phyloP scores from a whole-genome alignment of 192 early-diverging fungal genomes.

The Coemansia sp. region DNA sequence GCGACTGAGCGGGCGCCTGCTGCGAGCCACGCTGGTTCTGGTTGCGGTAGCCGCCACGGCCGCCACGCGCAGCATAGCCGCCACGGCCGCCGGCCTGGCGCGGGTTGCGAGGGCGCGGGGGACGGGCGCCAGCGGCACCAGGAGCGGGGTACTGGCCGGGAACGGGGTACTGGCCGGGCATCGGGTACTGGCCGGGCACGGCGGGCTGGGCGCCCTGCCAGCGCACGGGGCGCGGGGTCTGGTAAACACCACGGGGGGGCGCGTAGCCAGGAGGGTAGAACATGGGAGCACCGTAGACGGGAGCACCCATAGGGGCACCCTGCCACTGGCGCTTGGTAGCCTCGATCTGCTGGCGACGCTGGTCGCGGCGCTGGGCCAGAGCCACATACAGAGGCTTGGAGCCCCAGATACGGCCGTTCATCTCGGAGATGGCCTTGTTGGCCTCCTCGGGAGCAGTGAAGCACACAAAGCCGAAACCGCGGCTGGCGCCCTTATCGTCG shows the following conservation, averaged over 20 bases:
- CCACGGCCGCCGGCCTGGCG: constrained; percentile 46
- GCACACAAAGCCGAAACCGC: constrained; percentile 99
- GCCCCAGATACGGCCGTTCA: constrained; percentile 95
- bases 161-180: constrained; percentile 46
- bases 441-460: constrained; percentile 99
- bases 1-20: constrained; percentile 36
- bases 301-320: constrained; percentile 34
- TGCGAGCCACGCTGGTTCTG: constrained; percentile 38
- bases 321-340: constrained; percentile 91
- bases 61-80: constrained; percentile 51
- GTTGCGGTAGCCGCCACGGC: constrained; percentile 42
- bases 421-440: constrained; percentile 96
- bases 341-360: constrained; percentile 92
- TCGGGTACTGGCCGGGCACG: constrained; percentile 47
- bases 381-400: constrained; percentile 98
- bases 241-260: constrained; percentile 54
- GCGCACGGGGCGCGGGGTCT: constrained; percentile 54
- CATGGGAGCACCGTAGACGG: constrained; percentile 56
- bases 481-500: constrained; percentile 83
- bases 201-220: constrained; percentile 54
- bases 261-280: constrained; percentile 59
- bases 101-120: constrained; percentile 51
- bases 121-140: constrained; percentile 26
- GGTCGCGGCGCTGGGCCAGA: constrained; percentile 96
- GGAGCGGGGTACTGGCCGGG: constrained; percentile 26